Conservation (phyloP, 305 asterid species). For the Solanum hybrid region DNA sequence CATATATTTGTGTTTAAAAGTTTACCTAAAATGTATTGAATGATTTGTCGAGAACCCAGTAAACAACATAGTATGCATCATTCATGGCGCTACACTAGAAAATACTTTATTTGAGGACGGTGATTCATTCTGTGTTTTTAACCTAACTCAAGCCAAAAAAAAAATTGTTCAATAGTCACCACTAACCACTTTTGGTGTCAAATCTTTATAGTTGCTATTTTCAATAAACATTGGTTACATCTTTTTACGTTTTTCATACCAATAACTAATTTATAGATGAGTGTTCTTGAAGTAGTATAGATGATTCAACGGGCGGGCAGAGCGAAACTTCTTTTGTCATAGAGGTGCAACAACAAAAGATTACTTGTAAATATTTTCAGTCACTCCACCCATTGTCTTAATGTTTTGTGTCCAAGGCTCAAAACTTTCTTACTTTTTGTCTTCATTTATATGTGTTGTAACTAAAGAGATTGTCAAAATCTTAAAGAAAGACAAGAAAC, state of each 20-base stretch:
- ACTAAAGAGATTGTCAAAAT: not conserved
- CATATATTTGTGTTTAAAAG: not conserved
- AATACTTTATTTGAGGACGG: not conserved
- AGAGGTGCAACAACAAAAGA: not conserved
- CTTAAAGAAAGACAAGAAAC: not conserved
- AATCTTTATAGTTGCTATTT: too few relatives aligned
- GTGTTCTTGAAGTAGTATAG: too few relatives aligned
- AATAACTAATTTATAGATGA: not conserved
- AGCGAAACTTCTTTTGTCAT: not conserved
- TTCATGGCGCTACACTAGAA: not conserved
- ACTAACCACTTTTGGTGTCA: too few relatives aligned
- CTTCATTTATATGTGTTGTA: not conserved
- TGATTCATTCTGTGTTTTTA: not conserved
- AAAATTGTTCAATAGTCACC: not conserved
- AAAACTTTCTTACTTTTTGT: not conserved
- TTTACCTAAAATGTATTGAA: not conserved
- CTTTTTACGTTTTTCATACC: too few relatives aligned
- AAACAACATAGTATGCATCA: not conserved
- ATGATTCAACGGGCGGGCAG: rapidly evolving
- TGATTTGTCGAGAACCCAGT: not conserved
- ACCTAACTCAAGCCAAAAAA: not conserved
- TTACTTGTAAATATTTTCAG: not conserved
- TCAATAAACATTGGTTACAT: too few relatives aligned
- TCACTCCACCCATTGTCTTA: not conserved
- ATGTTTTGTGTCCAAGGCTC: not conserved